Conservation (phyloP, 192 early-diverging fungal species). For the Coemansia reversa region DNA sequence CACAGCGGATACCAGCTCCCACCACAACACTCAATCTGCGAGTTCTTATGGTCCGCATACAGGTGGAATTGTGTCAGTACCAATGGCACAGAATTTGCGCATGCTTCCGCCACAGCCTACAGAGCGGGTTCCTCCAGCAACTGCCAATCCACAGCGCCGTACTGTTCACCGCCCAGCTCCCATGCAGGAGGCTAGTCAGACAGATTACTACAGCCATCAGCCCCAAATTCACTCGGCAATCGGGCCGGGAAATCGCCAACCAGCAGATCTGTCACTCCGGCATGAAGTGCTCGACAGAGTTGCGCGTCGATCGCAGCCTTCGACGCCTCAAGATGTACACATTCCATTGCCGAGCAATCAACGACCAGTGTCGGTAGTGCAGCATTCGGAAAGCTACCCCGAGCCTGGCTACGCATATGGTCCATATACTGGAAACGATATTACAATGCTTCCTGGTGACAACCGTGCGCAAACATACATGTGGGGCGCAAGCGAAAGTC, state of each 20-base stretch:
- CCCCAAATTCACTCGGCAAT: slow-evolving; percentile 35
- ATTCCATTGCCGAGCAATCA: slow-evolving; percentile 15
- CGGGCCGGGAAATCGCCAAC: slow-evolving; percentile 10
- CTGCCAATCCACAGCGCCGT: slow-evolving; percentile 11
- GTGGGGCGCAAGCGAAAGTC: slow-evolving; percentile 18
- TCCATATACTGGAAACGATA: slow-evolving; percentile 14
- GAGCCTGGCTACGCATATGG: slow-evolving; percentile 4
- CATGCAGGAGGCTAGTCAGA: slow-evolving; percentile 11
- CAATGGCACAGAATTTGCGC: slow-evolving; percentile 10
- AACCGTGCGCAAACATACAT: slow-evolving; percentile 22
- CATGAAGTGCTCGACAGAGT: slow-evolving; percentile 48
- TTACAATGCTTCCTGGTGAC: slow-evolving; percentile 43
- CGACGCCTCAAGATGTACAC: slow-evolving; percentile 31
- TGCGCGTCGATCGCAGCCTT: slow-evolving; percentile 45
- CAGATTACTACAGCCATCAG: slow-evolving; percentile 29
- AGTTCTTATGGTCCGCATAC: background rate
- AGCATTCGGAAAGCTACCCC: slow-evolving; percentile 16
- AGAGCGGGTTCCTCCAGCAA: slow-evolving; percentile 2
- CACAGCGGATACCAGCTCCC: slow-evolving; percentile 1
- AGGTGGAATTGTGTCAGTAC: background rate
- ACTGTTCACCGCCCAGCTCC: slow-evolving; percentile 10
- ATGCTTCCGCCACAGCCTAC: background rate
- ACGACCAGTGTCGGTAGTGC: slow-evolving; percentile 18
- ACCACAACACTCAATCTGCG: slow-evolving; percentile 4
- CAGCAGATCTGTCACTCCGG: slow-evolving; percentile 26